Percentiles rank a stretch among this genome's conserved stretches.
Evolutionary conservation across 495 filamentous ascomycete species (phyloP).

Genomic region (Hamigera avellanea): DNA sequence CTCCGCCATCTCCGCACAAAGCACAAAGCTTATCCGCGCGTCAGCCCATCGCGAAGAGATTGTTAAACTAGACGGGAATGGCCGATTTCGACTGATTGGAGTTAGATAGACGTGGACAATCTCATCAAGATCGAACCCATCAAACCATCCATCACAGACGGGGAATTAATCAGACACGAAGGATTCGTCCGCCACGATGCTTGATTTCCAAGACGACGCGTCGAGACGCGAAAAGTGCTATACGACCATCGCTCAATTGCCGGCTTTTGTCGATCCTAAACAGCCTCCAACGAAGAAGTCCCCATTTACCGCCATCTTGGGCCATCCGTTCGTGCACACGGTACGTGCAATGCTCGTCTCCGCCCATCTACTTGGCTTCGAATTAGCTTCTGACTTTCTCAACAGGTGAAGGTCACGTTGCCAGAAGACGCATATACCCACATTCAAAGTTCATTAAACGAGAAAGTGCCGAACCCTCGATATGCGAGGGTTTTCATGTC

Average conservation of each 20-base stretch:
- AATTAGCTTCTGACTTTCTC: neutral
- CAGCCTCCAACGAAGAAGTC: slow-evolving; percentile 61
- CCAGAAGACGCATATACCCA: slow-evolving; percentile 53
- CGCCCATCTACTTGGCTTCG: neutral
- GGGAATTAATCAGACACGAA: too few relatives aligned
- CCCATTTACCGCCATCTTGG: slow-evolving; percentile 57
- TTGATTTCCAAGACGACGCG: slow-evolving; percentile 42
- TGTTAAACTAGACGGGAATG: too few relatives aligned
- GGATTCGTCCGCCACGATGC: slow-evolving; percentile 45
- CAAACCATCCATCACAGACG: too few relatives aligned
- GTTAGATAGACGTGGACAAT: too few relatives aligned
- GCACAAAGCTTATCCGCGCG: too few relatives aligned
- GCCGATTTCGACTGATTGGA: too few relatives aligned
- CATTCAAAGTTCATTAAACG: slow-evolving; percentile 42
- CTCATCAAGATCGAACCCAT: too few relatives aligned
- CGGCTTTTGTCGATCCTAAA: slow-evolving; percentile 51
- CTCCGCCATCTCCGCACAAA: too few relatives aligned
- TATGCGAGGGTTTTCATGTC: slow-evolving; percentile 69
- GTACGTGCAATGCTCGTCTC: slow-evolving; percentile 33
- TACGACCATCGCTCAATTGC: slow-evolving; percentile 54
- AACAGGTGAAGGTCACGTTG: slow-evolving; percentile 62
- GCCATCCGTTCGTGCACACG: slow-evolving; percentile 66
- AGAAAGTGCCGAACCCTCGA: slow-evolving; percentile 25
- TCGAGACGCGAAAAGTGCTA: slow-evolving; percentile 59
- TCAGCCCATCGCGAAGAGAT: too few relatives aligned